A percentile compares a stretch with the other conserved stretches of the same genome.
phyloP scores from a whole-genome alignment of 2,329 filamentous ascomycete genomes.

The Trichoderma cornu-damae region DNA sequence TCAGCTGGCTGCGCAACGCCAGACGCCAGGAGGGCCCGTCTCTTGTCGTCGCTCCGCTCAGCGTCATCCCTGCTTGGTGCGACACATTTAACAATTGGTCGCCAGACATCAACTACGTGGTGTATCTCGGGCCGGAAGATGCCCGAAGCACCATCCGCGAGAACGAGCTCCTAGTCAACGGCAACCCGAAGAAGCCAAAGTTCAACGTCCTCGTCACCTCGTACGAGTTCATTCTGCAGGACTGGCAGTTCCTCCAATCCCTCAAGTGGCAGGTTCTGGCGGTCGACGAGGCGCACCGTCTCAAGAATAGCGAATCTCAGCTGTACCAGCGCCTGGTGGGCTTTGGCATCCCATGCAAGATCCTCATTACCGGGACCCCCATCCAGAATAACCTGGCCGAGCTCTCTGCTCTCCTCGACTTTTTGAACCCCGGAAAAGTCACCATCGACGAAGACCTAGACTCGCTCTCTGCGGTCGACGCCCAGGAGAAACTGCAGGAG shows the following conservation, averaged over 20 bases:
- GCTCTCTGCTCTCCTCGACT: conserved; percentile 87
- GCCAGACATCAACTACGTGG: conserved; percentile 92
- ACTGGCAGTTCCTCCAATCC: conserved; percentile 75
- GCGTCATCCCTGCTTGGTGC: conserved; percentile 95
- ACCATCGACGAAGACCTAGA: conserved; percentile 90
- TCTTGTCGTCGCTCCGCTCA: conserved; percentile 92
- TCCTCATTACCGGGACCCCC: conserved; percentile 93
- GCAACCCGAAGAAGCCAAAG: conserved; percentile 81
- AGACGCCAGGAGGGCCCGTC: conserved; percentile 89
- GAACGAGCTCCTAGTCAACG: conserved; percentile 80
- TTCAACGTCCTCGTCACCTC: conserved; percentile 98
- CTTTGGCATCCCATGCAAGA: conserved; percentile 80
- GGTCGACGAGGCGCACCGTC: conserved; percentile 91
- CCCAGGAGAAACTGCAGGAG: conserved; percentile 79
- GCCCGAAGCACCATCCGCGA: conserved; percentile 84
- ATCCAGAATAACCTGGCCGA: conserved; percentile 97
- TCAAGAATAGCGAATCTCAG: conserved; percentile 95
- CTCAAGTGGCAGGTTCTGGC: conserved; percentile 98
- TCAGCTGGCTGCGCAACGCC: conserved; percentile 93
- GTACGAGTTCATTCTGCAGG: conserved; percentile 90
- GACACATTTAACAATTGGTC: conserved; percentile 97
- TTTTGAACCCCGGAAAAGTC: conserved; percentile 91
- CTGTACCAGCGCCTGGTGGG: conserved; percentile 79
- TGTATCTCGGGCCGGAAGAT: conserved; percentile 86
- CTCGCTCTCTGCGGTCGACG: conserved; percentile 66